Evolutionary conservation across 805 yeast genomes (phyloP), one percentile per base, ranked within the genome.

Genomic region (Wickerhamiella siamensis): DNA sequence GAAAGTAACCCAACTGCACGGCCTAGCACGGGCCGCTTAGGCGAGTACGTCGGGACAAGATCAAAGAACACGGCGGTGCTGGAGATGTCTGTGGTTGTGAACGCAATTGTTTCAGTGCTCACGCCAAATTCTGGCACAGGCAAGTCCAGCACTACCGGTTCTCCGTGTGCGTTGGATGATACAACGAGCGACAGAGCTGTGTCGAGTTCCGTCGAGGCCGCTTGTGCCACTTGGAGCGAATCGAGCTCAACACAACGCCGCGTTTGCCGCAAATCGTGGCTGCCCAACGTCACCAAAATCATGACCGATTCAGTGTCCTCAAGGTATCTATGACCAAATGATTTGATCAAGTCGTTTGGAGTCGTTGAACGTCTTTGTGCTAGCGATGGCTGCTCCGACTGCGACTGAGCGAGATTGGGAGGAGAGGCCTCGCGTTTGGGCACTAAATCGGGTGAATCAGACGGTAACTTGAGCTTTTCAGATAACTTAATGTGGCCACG

Each of bases 1-100:
- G 95, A 88, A 51, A 84, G 64, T 46, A 79, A 57, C 0, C 87
- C 93, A 31, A 83, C 86, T 1, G 84, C 96, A 39, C 96, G 69
- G 14, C 95, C 97, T 29, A 87, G 63, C 20, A 77, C 67, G 46
- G 68, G 69, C 47, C 59, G 54, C 42, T 56, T 47, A 16, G 61
- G 52, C 36, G 50, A 44, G 59, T 84, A 86, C 0, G 96, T 83
- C 19, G 95, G 95, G 15, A 87, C 84, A 43, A 87, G 71, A 59
- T 88, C 97, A 60, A 88, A 88, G 31, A 75, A 73, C 31, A 88
- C 58, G 40, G 77, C 73, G 31, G 70, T 61, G 8, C 55, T 47
- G n/a, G 37, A 20, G 9, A 49, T 43, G 9, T 51, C 47, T n/a
- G 40, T 12, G 40, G 70, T 70, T 46, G 76, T 77, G 62, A 88